A percentile compares a stretch with the other conserved stretches of the same genome.
These are phyloP conservation scores for Suhomyces guaymorum DNA, from an alignment of 1,139 yeast genomes.

Conservation along the genomic window DNA sequence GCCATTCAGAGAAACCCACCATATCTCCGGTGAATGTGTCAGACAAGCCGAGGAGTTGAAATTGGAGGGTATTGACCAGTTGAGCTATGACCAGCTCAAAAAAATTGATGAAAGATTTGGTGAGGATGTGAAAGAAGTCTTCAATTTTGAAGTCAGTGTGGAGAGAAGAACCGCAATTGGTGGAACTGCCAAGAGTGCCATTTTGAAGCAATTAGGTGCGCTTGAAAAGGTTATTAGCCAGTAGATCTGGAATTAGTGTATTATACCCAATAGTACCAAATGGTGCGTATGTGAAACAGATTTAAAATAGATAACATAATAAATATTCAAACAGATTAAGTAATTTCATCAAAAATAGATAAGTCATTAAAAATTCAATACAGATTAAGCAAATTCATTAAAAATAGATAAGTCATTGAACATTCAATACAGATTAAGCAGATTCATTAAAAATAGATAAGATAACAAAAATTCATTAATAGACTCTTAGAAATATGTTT, in stretches of 20 bases:
- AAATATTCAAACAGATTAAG: too few species aligned
- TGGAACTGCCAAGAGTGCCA: slow-evolving; percentile 94
- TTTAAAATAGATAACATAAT: too few species aligned
- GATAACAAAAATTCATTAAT: too few species aligned
- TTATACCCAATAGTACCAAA: too few species aligned
- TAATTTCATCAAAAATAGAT: too few species aligned
- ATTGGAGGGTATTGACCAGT: slow-evolving; percentile 78
- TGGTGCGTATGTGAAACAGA: too few species aligned
- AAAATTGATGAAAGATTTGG: slow-evolving; percentile 77
- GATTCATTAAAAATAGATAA: too few species aligned
- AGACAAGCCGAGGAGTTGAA: slow-evolving; percentile 78
- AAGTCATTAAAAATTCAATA: too few species aligned
- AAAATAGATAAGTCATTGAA: too few species aligned
- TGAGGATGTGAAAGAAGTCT: slow-evolving; percentile 77
- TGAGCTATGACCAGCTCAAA: slow-evolving; percentile 75
- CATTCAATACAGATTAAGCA: too few species aligned
- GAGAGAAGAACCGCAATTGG: slow-evolving; percentile 97
- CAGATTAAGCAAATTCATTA: too few species aligned
- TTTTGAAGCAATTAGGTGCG: slow-evolving; percentile 62
- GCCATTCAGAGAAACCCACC: slow-evolving; percentile 98
- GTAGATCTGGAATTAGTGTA: not conserved
- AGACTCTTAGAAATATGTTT: too few species aligned
- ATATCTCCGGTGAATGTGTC: slow-evolving; percentile 96
- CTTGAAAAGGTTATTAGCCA: slow-evolving; percentile 1
- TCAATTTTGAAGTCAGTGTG: slow-evolving; percentile 89